phyloP scores from a whole-genome alignment of 164 flowering plant species.

The Macadamia integrifolia region DNA sequence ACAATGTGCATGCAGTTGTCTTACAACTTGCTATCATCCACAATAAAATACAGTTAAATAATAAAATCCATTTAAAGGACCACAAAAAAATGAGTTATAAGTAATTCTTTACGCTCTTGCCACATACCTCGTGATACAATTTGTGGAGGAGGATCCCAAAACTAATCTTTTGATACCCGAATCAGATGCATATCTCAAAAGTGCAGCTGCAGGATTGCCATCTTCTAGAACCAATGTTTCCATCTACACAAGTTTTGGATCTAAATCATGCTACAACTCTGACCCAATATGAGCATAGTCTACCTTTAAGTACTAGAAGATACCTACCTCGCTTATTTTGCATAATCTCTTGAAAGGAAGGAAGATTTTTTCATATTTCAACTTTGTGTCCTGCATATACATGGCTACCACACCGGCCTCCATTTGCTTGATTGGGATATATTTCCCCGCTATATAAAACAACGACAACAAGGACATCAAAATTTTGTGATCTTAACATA shows the following conservation, averaged over 20 bases:
- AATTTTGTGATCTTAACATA: neutral
- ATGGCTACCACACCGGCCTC: slow-evolving; percentile 47
- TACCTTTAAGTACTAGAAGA: neutral
- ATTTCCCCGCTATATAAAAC: slow-evolving; percentile 47
- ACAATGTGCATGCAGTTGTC: no score
- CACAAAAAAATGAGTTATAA: neutral
- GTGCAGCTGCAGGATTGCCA: slow-evolving; percentile 62
- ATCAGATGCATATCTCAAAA: slow-evolving; percentile 46
- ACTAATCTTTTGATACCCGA: slow-evolving; percentile 42
- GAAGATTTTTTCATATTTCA: slow-evolving; percentile 42
- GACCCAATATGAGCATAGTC: neutral
- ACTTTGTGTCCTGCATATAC: slow-evolving; percentile 52
- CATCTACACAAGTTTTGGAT: slow-evolving; percentile 28
- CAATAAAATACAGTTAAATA: no score
- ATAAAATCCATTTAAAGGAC: neutral
- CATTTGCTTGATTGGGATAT: slow-evolving; percentile 40
- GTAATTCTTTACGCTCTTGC: neutral
- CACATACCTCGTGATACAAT: slow-evolving; percentile 43
- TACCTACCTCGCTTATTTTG: slow-evolving; percentile 36
- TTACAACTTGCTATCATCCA: no score
- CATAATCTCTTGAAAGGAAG: slow-evolving; percentile 50
- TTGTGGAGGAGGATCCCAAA: slow-evolving; percentile 54
- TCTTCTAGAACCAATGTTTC: slow-evolving; percentile 72
- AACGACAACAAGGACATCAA: neutral
- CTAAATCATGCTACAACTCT: slow-evolving; percentile 2